Percentiles rank a stretch among this genome's conserved stretches.
phyloP scores from a whole-genome alignment of 2,329 filamentous ascomycete species.

The Knufia petricola region DNA sequence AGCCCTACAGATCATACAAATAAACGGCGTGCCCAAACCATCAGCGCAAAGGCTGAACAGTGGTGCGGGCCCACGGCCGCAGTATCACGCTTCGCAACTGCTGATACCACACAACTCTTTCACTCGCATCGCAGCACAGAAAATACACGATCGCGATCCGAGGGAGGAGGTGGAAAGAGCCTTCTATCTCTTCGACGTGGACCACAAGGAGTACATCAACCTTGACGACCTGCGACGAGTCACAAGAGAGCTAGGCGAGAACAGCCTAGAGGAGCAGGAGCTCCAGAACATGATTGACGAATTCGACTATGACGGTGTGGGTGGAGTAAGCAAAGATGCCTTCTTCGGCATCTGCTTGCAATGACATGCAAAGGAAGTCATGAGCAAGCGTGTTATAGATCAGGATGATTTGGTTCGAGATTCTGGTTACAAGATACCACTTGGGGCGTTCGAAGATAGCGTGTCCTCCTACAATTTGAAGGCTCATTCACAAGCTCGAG shows the following conservation, averaged over 20 bases:
- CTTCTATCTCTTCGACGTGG: slow-evolving; percentile 86
- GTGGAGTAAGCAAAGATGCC: slow-evolving; percentile 56
- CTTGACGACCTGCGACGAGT: slow-evolving; percentile 80
- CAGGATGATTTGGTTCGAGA: not conserved
- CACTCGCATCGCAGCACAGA: slow-evolving; percentile 65
- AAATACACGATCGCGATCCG: slow-evolving; percentile 75
- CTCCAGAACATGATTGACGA: slow-evolving; percentile 94
- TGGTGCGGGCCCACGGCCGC: slow-evolving; percentile 29
- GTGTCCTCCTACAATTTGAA: not conserved
- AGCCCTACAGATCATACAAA: slow-evolving; percentile 68
- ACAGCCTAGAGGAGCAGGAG: slow-evolving; percentile 81
- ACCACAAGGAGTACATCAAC: slow-evolving; percentile 82
- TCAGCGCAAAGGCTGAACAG: slow-evolving; percentile 28
- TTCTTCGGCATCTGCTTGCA: slow-evolving; percentile 58
- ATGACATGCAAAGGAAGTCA: slow-evolving; percentile 22
- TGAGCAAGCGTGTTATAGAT: not conserved
- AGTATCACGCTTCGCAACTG: slow-evolving; percentile 53
- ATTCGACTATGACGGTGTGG: slow-evolving; percentile 89
- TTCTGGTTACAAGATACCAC: not conserved
- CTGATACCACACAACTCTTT: slow-evolving; percentile 65
- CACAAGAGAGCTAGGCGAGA: slow-evolving; percentile 80
- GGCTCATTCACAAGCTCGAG: not conserved
- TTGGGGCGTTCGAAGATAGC: not conserved
- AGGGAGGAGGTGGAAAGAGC: slow-evolving; percentile 84
- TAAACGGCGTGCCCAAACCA: slow-evolving; percentile 65